A percentile compares a stretch with the other conserved stretches of the same genome.
Conservation (phyloP, 2,329 filamentous ascomycete genomes). For the Endoconidiophora polonica region DNA sequence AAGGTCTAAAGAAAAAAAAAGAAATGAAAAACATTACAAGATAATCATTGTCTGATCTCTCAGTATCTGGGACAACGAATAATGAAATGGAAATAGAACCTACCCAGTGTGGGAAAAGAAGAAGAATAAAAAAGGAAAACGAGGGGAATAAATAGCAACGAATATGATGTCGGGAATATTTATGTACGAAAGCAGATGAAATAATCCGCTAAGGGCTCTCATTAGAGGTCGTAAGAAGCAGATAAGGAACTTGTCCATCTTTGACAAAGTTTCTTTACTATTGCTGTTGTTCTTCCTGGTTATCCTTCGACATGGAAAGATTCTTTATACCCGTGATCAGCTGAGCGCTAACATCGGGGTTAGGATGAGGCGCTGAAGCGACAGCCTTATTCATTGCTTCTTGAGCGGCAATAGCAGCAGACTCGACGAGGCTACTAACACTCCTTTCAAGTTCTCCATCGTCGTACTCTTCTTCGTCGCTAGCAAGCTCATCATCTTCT, state of each 20-base stretch:
- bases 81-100: background rate
- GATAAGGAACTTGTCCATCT: background rate
- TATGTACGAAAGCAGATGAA: too few species aligned
- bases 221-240: background rate
- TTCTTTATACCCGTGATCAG: conserved; percentile 14
- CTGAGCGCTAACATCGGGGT: conserved; percentile 13
- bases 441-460: conserved; percentile 18
- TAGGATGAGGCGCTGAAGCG: background rate
- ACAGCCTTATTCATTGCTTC: conserved; percentile 4
- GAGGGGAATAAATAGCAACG: background rate
- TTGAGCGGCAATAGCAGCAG: conserved; percentile 7
- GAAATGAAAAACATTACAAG: background rate
- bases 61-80: too few species aligned
- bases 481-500: conserved; percentile 19
- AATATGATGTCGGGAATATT: background rate
- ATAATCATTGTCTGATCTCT: background rate
- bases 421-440: conserved; percentile 9
- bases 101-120: background rate
- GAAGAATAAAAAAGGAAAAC: background rate
- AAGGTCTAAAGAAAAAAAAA: background rate
- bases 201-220: too few species aligned
- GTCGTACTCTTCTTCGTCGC: conserved; percentile 25
- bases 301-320: conserved; percentile 11
- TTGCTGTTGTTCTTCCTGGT: too few species aligned
- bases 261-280: background rate